Base-by-base conservation (phyloP, 2,329 filamentous ascomycete species). In the Penicillium sp. region DNA sequence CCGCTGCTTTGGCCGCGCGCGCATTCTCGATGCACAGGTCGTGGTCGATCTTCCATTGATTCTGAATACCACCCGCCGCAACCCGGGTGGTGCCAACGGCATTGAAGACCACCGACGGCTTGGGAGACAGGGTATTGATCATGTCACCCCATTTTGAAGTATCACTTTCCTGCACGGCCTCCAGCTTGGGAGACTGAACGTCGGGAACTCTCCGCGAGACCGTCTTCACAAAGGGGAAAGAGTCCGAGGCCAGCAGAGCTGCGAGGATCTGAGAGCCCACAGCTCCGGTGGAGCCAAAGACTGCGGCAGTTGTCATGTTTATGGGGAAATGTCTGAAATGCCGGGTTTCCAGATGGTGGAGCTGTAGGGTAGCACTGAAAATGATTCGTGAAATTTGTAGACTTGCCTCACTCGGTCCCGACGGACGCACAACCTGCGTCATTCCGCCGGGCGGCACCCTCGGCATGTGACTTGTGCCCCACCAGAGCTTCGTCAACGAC, bases 41-140 rank as follows among this genome's bases (percentile, higher is more conserved):
- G 47, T 69, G 66, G 50, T 70, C 67, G 46, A 70, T 68, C 45
- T 63, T 65, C 63, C 65, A 65, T 48, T 70, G 67, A 9, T 66
- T 63, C 41, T 60, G 49, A 35, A 68, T 38, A 9, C 65, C 58
- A 1, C 67, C 67, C 3, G 66, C 66, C 24, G 55, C 50, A 3
- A 62, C 63, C 35, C 51, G 51, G 3, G 66, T 69, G 9, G 67
- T 69, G 27, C 67, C 67, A 7, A 70, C 59, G 4, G 66, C 64
- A 36, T 64, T 65, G 52, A 66, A 66, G 32, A 66, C 50, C 5
- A 53, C 18, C 12, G 59, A 59, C 9, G 61, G 63, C 3, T 52
- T 56, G 9, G 63, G 56, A 2, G 51, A 47, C 2, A 66, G 52
- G 18, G 51, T 45, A 11, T 55, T 50, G 37, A 66, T 57, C 51